These are phyloP conservation scores for Ophiostoma novo-ulmi DNA, from an alignment of 2,329 filamentous ascomycete genomes.

Conservation along the genomic window DNA sequence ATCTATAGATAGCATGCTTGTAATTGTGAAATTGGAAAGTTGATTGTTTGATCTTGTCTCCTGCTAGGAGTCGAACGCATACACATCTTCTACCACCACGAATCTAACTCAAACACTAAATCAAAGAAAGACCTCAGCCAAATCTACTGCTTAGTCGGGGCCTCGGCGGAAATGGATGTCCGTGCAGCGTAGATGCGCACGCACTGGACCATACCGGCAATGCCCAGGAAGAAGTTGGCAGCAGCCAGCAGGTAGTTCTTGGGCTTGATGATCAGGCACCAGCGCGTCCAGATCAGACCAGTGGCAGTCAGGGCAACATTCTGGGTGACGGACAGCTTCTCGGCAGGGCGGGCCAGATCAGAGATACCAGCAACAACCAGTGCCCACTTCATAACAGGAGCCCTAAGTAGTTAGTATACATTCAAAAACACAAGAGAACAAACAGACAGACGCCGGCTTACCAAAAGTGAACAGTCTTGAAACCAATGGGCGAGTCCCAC, in stretches of 20 bases:
- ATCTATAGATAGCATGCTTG: neutral
- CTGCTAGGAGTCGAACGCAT: neutral
- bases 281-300: slow-evolving; percentile 94
- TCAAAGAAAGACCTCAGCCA: neutral
- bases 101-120: neutral
- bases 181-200: slow-evolving; percentile 59
- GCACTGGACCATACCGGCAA: slow-evolving; percentile 79
- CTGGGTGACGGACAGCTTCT: slow-evolving; percentile 88
- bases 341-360: slow-evolving; percentile 85
- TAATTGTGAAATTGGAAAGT: neutral
- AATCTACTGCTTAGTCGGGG: neutral
- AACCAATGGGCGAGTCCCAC: slow-evolving; percentile 74
- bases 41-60: neutral
- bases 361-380: slow-evolving; percentile 87
- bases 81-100: neutral
- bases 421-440: neutral
- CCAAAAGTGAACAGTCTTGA: slow-evolving; percentile 99
- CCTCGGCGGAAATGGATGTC: neutral
- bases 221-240: slow-evolving; percentile 96
- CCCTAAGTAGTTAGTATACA: slow-evolving; percentile 50
- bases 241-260: slow-evolving; percentile 90
- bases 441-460: slow-evolving; percentile 35
- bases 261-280: slow-evolving; percentile 96
- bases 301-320: slow-evolving; percentile 87
- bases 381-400: slow-evolving; percentile 94